phyloP scores from a whole-genome alignment of 441 rosid genomes.

The Oxalis stricta region DNA sequence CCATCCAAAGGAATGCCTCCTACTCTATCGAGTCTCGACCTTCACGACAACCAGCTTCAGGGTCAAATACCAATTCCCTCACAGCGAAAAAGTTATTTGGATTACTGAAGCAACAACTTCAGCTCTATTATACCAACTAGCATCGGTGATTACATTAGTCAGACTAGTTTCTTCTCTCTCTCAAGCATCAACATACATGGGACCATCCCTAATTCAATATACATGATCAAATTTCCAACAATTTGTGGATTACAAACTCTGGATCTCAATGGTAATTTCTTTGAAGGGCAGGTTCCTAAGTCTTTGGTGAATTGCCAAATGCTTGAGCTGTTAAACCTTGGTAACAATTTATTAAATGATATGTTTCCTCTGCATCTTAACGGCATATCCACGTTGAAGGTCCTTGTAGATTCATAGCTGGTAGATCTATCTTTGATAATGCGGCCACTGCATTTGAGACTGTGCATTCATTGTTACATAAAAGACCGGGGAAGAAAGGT shows the following conservation, averaged over 20 bases:
- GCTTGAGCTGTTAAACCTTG: conserved; percentile 23
- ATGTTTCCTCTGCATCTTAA: conserved; percentile 18
- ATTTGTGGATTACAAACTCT: conserved; percentile 16
- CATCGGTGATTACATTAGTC: not conserved
- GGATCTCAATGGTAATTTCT: conserved; percentile 13
- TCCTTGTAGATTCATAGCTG: too few species aligned
- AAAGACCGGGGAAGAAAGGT: too few species aligned
- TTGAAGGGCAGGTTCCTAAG: conserved; percentile 13
- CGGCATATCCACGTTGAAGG: conserved; percentile 11
- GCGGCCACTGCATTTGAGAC: too few species aligned
- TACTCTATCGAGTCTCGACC: not conserved
- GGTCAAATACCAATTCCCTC: not conserved
- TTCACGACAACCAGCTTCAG: conserved; percentile 7
- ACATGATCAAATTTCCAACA: not conserved
- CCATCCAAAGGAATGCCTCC: not conserved
- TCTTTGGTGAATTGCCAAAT: conserved; percentile 14
- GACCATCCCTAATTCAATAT: conserved; percentile 13
- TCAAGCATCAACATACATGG: conserved; percentile 13
- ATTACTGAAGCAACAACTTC: conserved; percentile 15
- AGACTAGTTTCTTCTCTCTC: conserved; percentile 6
- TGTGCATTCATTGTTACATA: too few species aligned
- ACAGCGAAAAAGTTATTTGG: not conserved
- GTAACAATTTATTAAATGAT: conserved; percentile 18
- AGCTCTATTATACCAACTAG: conserved; percentile 5
- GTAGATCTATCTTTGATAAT: too few species aligned